Conservation (phyloP, 345 rosid genomes). For the Gossypium stocksii region DNA sequence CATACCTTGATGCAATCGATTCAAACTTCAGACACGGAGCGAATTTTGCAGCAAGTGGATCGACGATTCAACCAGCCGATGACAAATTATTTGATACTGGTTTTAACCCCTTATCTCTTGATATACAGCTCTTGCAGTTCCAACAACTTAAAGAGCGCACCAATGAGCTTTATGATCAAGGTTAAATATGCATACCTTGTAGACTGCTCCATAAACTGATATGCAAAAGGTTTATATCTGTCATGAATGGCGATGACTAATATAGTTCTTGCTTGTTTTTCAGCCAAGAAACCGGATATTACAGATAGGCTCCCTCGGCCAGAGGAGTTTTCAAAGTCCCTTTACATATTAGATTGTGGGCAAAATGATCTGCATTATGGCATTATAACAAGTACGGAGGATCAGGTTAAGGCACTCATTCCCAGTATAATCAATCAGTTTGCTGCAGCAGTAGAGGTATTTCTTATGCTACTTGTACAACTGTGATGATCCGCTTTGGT, state of each 20-base stretch:
- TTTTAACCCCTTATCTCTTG: conserved; percentile 18
- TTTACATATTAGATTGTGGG: neutral
- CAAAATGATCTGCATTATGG: neutral
- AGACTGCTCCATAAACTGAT: neutral
- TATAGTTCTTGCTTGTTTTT: neutral
- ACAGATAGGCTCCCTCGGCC: neutral
- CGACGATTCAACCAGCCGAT: conserved; percentile 20
- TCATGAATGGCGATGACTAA: neutral
- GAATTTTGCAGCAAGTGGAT: conserved; percentile 26
- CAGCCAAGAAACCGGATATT: neutral
- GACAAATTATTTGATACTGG: conserved; percentile 6
- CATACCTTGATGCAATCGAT: conserved; percentile 25
- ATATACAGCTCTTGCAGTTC: conserved; percentile 24
- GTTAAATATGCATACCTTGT: conserved; percentile 6
- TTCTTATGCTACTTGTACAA: neutral
- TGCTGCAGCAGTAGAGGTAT: neutral
- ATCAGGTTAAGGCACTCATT: neutral
- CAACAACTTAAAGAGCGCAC: conserved; percentile 21
- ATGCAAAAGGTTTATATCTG: neutral
- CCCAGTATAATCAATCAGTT: neutral
- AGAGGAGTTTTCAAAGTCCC: neutral
- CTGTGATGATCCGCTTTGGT: too few relatives aligned
- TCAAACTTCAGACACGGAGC: conserved; percentile 26
- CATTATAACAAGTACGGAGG: neutral
- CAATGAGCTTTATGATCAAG: conserved; percentile 15